These are phyloP conservation scores for Wallacemonas rigidus DNA, from an alignment of 208 protist genomes.

Conservation along the genomic window DNA sequence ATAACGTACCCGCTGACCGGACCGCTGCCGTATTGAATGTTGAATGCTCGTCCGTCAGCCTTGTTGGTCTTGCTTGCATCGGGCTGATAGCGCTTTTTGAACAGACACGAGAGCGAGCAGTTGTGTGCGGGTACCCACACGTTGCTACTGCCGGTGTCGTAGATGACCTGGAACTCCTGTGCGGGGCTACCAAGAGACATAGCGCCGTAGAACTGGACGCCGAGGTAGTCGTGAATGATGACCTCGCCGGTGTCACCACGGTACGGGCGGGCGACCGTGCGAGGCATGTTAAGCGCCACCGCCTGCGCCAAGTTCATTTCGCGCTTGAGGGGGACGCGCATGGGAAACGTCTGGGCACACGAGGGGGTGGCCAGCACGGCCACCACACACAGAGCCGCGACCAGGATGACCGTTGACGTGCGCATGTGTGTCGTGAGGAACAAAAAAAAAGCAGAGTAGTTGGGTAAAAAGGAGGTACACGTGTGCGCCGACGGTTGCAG, in stretches of 20 bases:
- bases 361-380: constrained; percentile 16
- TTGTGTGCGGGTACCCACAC: constrained; percentile 66
- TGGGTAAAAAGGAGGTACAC: background rate
- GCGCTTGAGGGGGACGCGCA: constrained; percentile 35
- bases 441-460: constrained; percentile 2
- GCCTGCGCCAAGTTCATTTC: constrained; percentile 35
- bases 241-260: constrained; percentile 26
- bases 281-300: constrained; percentile 26
- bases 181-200: constrained; percentile 89
- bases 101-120: constrained; percentile 54
- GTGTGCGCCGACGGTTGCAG: background rate
- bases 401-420: background rate
- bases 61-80: constrained; percentile 76
- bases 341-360: constrained; percentile 9
- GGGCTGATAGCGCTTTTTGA: constrained; percentile 84
- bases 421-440: background rate
- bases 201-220: constrained; percentile 91
- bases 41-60: constrained; percentile 84
- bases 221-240: constrained; percentile 68
- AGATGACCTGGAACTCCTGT: constrained; percentile 86
- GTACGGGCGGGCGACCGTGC: constrained; percentile 27
- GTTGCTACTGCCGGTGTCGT: constrained; percentile 74
- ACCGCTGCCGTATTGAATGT: constrained; percentile 94
- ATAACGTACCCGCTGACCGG: constrained; percentile 89
- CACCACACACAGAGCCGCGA: constrained; percentile 19